Percentiles rank a stretch among this genome's conserved stretches.
Evolutionary conservation across 2,329 filamentous ascomycete genomes (phyloP).

Genomic region (Neodidymelliopsis sp.): DNA sequence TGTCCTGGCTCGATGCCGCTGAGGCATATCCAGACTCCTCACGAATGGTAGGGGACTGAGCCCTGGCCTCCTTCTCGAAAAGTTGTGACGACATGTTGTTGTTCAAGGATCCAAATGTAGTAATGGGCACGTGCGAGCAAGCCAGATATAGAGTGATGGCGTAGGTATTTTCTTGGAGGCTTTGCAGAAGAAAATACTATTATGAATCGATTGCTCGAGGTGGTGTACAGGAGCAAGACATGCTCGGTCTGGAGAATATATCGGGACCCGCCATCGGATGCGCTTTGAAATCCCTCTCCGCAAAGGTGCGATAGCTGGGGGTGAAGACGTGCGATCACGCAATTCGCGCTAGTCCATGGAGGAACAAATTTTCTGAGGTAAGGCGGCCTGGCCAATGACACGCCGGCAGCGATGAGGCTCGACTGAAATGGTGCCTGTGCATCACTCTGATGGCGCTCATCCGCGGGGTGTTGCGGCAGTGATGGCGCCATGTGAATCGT

Average conservation of each 20-base stretch:
- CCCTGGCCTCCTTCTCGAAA: constrained; percentile 35
- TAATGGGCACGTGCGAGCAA: constrained; percentile 32
- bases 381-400: constrained; percentile 29
- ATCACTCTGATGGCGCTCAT: constrained; percentile 16
- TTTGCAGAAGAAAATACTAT: constrained; percentile 31
- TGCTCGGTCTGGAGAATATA: constrained; percentile 37
- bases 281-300: constrained; percentile 42
- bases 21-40: constrained; percentile 87
- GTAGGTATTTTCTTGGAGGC: constrained; percentile 20
- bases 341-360: constrained; percentile 40
- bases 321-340: constrained; percentile 46
- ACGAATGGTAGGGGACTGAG: constrained; percentile 36
- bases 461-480: constrained; percentile 13
- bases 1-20: constrained; percentile 67
- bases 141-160: constrained; percentile 15
- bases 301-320: constrained; percentile 36
- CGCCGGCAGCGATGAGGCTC: constrained; percentile 17
- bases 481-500: constrained; percentile 16
- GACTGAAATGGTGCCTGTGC: constrained; percentile 11
- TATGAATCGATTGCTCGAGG: constrained; percentile 31
- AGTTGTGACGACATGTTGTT: constrained; percentile 44
- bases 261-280: constrained; percentile 36
- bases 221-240: constrained; percentile 24
- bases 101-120: constrained; percentile 12
- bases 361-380: constrained; percentile 36